These are phyloP conservation scores for Gossypium anomalum DNA, from an alignment of 345 rosid species.

Conservation along the genomic window DNA sequence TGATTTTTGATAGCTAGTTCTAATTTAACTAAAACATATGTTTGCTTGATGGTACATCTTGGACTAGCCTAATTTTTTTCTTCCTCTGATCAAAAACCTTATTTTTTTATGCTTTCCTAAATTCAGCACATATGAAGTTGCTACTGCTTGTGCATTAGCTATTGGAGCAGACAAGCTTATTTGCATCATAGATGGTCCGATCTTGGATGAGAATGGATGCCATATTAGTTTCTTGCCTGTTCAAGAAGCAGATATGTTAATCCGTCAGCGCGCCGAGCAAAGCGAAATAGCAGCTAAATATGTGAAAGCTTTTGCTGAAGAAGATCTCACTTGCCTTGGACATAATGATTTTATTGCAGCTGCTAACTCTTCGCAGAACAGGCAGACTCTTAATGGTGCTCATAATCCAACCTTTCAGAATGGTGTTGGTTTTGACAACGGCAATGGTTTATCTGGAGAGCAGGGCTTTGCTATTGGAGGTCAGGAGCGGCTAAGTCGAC, in stretches of 20 bases:
- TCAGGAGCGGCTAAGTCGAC: constrained; percentile 71
- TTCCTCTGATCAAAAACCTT: neutral
- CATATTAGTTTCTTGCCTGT: constrained; percentile 82
- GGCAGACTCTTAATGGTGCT: constrained; percentile 33
- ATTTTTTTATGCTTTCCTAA: constrained; percentile 9
- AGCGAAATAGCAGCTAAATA: constrained; percentile 90
- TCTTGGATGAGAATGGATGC: constrained; percentile 72
- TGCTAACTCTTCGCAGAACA: constrained; percentile 33
- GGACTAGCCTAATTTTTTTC: neutral
- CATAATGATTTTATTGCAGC: constrained; percentile 46
- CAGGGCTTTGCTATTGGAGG: constrained; percentile 99
- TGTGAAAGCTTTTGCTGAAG: constrained; percentile 76
- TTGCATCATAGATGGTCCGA: constrained; percentile 83
- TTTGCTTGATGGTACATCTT: neutral
- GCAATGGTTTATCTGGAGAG: constrained; percentile 72
- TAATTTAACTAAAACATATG: neutral
- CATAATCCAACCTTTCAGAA: constrained; percentile 57
- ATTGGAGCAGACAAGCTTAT: constrained; percentile 96
- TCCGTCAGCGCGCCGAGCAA: constrained; percentile 76
- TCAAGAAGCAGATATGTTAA: constrained; percentile 81
- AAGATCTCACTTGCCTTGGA: constrained; percentile 32
- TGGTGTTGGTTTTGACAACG: constrained; percentile 86
- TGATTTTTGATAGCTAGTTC: neutral
- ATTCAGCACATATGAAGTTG: constrained; percentile 94
- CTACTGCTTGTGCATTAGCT: constrained; percentile 95